Conservation (phyloP, 2,329 filamentous ascomycete species). For the Gaeumannomyces tritici region DNA sequence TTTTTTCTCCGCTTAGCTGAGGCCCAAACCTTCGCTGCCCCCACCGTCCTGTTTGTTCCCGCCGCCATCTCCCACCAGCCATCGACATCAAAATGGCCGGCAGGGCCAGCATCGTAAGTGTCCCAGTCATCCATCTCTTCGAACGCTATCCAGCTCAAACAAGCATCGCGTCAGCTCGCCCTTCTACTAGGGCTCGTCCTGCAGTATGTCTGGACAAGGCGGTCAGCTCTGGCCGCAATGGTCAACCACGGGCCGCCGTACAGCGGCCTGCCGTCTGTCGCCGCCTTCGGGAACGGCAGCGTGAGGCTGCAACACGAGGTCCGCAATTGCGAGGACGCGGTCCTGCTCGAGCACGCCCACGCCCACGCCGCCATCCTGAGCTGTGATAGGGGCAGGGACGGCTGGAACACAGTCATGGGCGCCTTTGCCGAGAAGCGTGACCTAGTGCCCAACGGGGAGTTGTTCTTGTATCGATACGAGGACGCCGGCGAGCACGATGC, state of each 20-base stretch:
- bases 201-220: neutral
- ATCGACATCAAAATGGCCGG: neutral
- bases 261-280: neutral
- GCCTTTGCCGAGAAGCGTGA: conserved; percentile 8
- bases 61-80: neutral
- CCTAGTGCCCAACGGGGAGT: conserved; percentile 11
- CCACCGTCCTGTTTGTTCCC: neutral
- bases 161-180: neutral
- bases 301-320: conserved; percentile 26
- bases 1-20: neutral
- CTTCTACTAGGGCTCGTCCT: neutral
- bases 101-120: neutral
- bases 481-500: neutral
- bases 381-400: conserved; percentile 29
- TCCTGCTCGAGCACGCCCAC: conserved; percentile 23
- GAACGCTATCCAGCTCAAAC: too few species aligned
- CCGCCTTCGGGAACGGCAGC: neutral
- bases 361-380: conserved; percentile 24
- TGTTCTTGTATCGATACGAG: conserved; percentile 29
- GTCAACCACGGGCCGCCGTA: neutral
- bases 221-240: neutral
- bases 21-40: neutral
- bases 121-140: neutral
- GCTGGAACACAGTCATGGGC: conserved; percentile 31
- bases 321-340: conserved; percentile 28